These are phyloP conservation scores for Daldinia concentrica DNA, from an alignment of 495 filamentous ascomycete species.

Conservation along the genomic window DNA sequence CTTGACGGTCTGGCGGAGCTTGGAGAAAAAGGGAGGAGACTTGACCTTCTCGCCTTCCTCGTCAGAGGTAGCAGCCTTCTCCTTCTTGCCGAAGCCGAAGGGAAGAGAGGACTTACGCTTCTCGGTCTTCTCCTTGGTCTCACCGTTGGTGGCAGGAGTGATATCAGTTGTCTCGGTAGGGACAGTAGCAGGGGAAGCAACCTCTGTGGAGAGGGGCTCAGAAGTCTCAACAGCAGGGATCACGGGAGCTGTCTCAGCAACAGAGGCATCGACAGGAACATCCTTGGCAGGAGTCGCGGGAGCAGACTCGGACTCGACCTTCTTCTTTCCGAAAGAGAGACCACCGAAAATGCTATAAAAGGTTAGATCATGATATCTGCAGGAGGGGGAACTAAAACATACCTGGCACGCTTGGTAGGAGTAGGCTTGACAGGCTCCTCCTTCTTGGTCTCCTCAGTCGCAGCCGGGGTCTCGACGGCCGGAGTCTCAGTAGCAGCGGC, in stretches of 20 bases:
- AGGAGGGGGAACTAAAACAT: conserved; percentile 37
- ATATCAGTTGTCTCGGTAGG: conserved; percentile 55
- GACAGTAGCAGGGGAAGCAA: conserved; percentile 55
- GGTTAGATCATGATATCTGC: conserved; percentile 36
- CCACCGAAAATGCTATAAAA: conserved; percentile 60
- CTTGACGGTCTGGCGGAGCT: conserved; percentile 66
- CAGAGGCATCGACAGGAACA: conserved; percentile 51
- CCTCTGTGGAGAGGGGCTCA: conserved; percentile 61
- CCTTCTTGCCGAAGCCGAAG: conserved; percentile 63
- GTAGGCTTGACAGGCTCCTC: conserved; percentile 49
- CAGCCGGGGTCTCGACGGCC: conserved; percentile 45
- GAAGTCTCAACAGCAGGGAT: conserved; percentile 66
- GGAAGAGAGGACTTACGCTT: conserved; percentile 67
- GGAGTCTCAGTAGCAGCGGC: conserved; percentile 42
- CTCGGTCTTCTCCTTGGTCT: conserved; percentile 63
- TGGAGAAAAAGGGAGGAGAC: conserved; percentile 64
- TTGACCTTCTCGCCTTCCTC: conserved; percentile 65
- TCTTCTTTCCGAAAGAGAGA: conserved; percentile 64
- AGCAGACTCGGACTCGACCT: conserved; percentile 50
- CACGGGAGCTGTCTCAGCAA: conserved; percentile 64
- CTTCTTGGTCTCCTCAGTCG: conserved; percentile 49
- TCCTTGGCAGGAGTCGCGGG: conserved; percentile 48
- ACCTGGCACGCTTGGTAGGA: conserved; percentile 56
- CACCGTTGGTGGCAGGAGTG: conserved; percentile 58
- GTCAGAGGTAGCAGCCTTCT: conserved; percentile 58